These are phyloP conservation scores for Salix caprea DNA, from an alignment of 345 rosid genomes.

Conservation along the genomic window DNA sequence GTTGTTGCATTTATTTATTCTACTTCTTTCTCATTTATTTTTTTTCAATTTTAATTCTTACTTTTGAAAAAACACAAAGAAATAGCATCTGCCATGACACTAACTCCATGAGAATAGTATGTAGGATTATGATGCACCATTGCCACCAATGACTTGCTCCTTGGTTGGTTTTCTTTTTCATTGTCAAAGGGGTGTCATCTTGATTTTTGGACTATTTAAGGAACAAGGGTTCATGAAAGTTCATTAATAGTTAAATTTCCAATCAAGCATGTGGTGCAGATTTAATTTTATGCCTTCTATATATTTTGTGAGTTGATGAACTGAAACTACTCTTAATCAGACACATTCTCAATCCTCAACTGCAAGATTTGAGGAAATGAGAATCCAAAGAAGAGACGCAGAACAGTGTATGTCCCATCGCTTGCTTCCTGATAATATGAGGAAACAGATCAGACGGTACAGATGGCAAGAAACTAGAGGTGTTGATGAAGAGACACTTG, in stretches of 20 bases:
- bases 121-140: not conserved
- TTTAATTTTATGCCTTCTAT: too few species aligned
- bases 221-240: too few species aligned
- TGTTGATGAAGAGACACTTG: conserved; percentile 63
- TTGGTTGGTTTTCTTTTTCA: not conserved
- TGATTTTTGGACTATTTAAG: not conserved
- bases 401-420: conserved; percentile 92
- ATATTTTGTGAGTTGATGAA: not conserved
- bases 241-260: too few species aligned
- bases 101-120: not conserved
- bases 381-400: conserved; percentile 75
- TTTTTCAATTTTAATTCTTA: not conserved
- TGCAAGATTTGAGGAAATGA: conserved; percentile 74
- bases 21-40: not conserved
- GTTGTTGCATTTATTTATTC: too few species aligned
- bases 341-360: conserved; percentile 30
- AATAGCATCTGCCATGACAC: not conserved
- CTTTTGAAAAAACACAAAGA: not conserved
- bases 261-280: too few species aligned
- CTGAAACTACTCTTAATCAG: conserved; percentile 4
- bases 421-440: conserved; percentile 56
- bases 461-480: conserved; percentile 91
- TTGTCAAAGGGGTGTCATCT: not conserved
- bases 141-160: not conserved
- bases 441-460: conserved; percentile 62